Base-by-base conservation (phyloP, 1,284 basidiomycete genomes). In the Malassezia globosa region DNA sequence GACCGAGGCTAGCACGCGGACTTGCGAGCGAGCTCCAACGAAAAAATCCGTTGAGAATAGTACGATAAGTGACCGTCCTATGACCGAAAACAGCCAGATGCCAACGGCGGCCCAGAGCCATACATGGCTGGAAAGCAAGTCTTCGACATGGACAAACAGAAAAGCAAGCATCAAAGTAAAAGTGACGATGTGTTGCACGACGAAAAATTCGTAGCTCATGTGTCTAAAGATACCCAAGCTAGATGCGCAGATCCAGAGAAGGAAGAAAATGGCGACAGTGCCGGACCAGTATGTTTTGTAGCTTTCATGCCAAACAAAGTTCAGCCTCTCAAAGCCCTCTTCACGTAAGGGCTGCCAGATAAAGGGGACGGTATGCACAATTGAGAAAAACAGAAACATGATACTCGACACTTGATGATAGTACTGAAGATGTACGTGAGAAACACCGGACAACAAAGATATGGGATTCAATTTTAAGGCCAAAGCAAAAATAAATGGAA, bases 351-450 rank as follows among this genome's bases (percentile, higher is more conserved):
- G 58, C 31, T 63, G 60, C 7, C 51, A 40, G 37, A 69, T 56
- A 43, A 70, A 70, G 0, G 67, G 59, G 21, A 67, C 47, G 10
- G 55, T 48, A 37, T 71, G 68, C 7, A 69, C 51, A 18, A 62
- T 50, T 18, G 57, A 46, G 16, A 71, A 54, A 49, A 65, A 60
- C 1, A 71, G 46, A 42, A 64, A 55, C 23, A 70, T 51, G 4
- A 61, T 53, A 13, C 58, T 62, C 3, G 60, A 40, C 51, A 59
- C 66, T 40, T 66, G 64, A 40, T 71, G 68, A 40, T 63, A 71
- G 10, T 69, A 47, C 39, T 66, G 60, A 13, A 69, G 52, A 8
- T 53, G 50, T 43, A 66, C 63, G 22, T 67, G 61, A 13, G 58
- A 56, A 14, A 61, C 43, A 8, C 63, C 66, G 0, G 65, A 62